Base-by-base conservation (phyloP, 768 basidiomycete species). In the Pleurotus platypus region DNA sequence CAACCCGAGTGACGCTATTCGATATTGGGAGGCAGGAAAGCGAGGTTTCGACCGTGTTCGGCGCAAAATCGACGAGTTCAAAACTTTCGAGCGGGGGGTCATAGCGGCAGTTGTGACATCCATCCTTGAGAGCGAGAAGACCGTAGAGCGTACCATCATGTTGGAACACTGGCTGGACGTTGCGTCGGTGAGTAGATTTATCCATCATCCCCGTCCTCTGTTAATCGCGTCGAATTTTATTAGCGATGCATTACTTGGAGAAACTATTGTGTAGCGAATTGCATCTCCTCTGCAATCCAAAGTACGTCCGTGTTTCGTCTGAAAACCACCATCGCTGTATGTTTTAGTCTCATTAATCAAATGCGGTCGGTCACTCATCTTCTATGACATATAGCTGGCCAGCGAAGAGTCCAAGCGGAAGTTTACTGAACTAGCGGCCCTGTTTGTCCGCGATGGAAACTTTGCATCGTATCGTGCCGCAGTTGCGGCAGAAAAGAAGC, bases 151-250 rank as follows among this genome's bases (percentile, higher is more conserved):
- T 11, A 67, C 62, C 22, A 30, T 56, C 2, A 58, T 75, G 18
- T 61, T 78, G 0, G 70, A 69, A 43, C 75, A 80, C 58, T 79
- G 80, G 73, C 47, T 80, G 22, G 76, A 80, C 53, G 59, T 80
- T 46, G 76, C 80, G 18, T 67, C 61, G 11, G 80, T 82, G 58
- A 57, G 71, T 62, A 38, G 18, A 6, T n/a, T 38, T 39, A n/a
- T 18, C 22, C 48, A 46, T 24, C 37, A 13, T 47, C 5, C 38
- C 26, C 12, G 13, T 51, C 15, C 11, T 16, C 20, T 38, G 27
- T 20, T 16, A 46, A 9, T 55, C 7, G 4, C n/a, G 40, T 27
- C 43, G 40, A 67, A 47, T 50, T 24, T 12, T 59, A 43, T 5
- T 55, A 83, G 82, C 66, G 70, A 54, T 81, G 78, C 47, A 66